A percentile compares a stretch with the other conserved stretches of the same genome.
Evolutionary conservation across 1,284 basidiomycete species (phyloP).

Genomic region (Sporisorium graminicola): DNA sequence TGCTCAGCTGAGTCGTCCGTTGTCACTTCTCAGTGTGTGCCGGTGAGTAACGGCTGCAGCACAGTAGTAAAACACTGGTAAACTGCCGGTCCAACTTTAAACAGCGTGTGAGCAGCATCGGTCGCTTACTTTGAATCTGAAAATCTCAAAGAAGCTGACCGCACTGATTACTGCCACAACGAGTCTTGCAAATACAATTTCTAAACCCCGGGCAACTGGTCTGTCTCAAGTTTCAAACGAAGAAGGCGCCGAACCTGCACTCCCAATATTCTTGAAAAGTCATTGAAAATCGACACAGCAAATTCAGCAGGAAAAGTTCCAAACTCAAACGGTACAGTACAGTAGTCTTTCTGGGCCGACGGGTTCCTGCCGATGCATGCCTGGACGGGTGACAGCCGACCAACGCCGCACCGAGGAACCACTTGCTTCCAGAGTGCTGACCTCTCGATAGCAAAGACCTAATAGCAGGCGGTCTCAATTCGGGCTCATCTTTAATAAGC

Average conservation of each 20-base stretch:
- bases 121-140: not conserved
- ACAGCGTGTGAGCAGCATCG: not conserved
- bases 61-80: conserved; percentile 14
- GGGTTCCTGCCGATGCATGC: not conserved
- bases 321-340: not conserved
- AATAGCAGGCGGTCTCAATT: not conserved
- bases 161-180: conserved; percentile 5
- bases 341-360: not conserved
- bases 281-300: not conserved
- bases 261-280: no score
- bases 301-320: not conserved
- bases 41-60: not conserved
- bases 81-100: not conserved
- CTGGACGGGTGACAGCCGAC: not conserved
- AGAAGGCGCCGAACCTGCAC: not conserved
- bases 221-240: not conserved
- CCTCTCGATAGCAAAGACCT: not conserved
- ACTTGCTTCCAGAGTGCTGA: no score
- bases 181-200: not conserved
- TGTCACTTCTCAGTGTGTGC: no score
- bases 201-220: conserved; percentile 5
- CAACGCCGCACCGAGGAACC: not conserved
- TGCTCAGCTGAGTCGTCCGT: conserved; percentile 9
- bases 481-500: no score
- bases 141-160: not conserved